Conservation (phyloP, 495 filamentous ascomycete species). For the Penicillium canescens region DNA sequence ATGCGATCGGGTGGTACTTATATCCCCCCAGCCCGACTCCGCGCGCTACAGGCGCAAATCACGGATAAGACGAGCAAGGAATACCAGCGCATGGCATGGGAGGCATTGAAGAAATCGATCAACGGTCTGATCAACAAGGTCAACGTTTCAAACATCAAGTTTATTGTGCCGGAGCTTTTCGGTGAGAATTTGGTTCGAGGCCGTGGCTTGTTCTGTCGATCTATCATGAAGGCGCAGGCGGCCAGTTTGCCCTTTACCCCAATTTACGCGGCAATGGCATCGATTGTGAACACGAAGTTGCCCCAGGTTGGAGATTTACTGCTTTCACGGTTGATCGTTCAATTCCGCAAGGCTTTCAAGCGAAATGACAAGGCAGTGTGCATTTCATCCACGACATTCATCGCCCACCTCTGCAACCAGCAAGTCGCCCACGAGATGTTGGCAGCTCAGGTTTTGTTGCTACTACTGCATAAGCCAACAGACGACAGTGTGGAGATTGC, state of each 20-base stretch:
- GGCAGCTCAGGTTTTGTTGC: slow-evolving; percentile 83
- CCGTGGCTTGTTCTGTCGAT: slow-evolving; percentile 87
- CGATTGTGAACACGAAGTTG: slow-evolving; percentile 97
- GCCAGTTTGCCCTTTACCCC: slow-evolving; percentile 95
- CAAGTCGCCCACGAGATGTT: slow-evolving; percentile 94
- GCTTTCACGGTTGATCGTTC: slow-evolving; percentile 79
- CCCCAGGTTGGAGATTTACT: slow-evolving; percentile 92
- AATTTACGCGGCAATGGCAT: slow-evolving; percentile 91
- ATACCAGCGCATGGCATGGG: slow-evolving; percentile 99
- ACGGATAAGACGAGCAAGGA: slow-evolving; percentile 95
- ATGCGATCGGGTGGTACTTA: slow-evolving; percentile 95
- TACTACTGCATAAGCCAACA: slow-evolving; percentile 89
- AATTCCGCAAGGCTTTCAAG: slow-evolving; percentile 95
- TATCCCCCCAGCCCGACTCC: slow-evolving; percentile 86
- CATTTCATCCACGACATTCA: slow-evolving; percentile 85
- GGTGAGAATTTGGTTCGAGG: slow-evolving; percentile 90
- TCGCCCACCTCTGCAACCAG: slow-evolving; percentile 92
- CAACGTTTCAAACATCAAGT: slow-evolving; percentile 96
- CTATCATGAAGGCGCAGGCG: slow-evolving; percentile 96
- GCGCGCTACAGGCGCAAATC: slow-evolving; percentile 92
- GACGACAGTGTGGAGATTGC: slow-evolving; percentile 99
- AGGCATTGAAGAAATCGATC: slow-evolving; percentile 97
- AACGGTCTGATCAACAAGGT: slow-evolving; percentile 99
- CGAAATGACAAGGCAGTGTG: slow-evolving; percentile 96
- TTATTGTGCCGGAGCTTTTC: slow-evolving; percentile 94